phyloP scores from a whole-genome alignment of 1,284 basidiomycete genomes.

The Vanrija humicola region DNA sequence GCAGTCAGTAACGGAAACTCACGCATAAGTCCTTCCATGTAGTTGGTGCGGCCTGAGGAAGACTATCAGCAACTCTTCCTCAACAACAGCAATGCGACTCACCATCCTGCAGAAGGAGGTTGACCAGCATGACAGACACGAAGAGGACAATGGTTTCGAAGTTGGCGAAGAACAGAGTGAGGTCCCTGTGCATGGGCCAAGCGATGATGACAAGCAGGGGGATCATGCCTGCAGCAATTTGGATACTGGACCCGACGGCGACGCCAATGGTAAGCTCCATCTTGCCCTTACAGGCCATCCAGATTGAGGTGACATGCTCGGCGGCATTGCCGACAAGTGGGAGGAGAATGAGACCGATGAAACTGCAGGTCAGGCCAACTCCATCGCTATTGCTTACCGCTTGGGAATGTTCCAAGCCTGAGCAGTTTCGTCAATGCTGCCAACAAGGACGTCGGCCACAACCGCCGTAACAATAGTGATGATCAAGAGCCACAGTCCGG shows the following conservation, averaged over 20 bases:
- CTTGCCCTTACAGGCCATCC: conserved; percentile 78
- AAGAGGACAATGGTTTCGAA: conserved; percentile 74
- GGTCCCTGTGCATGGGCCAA: conserved; percentile 70
- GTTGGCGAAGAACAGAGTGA: conserved; percentile 72
- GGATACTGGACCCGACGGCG: conserved; percentile 85
- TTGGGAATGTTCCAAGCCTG: conserved; percentile 74
- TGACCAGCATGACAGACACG: conserved; percentile 76
- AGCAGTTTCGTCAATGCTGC: conserved; percentile 85
- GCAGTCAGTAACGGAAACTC: neutral
- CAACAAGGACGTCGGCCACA: conserved; percentile 68
- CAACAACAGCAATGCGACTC: conserved; percentile 1
- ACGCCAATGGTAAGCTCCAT: conserved; percentile 76
- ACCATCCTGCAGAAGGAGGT: conserved; percentile 68
- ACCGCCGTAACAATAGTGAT: conserved; percentile 79
- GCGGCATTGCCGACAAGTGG: conserved; percentile 67
- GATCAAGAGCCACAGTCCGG: conserved; percentile 55
- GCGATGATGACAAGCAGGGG: conserved; percentile 78
- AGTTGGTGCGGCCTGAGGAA: conserved; percentile 65
- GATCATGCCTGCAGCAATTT: conserved; percentile 84
- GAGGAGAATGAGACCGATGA: conserved; percentile 53
- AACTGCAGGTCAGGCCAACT: conserved; percentile 23
- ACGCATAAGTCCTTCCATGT: conserved; percentile 77
- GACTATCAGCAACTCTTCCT: conserved; percentile 1
- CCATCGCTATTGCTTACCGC: conserved; percentile 46
- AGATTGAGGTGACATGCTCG: conserved; percentile 68